These are phyloP conservation scores for Hemerocallis citrina DNA, from an alignment of 106 monocot genomes.

Conservation along the genomic window DNA sequence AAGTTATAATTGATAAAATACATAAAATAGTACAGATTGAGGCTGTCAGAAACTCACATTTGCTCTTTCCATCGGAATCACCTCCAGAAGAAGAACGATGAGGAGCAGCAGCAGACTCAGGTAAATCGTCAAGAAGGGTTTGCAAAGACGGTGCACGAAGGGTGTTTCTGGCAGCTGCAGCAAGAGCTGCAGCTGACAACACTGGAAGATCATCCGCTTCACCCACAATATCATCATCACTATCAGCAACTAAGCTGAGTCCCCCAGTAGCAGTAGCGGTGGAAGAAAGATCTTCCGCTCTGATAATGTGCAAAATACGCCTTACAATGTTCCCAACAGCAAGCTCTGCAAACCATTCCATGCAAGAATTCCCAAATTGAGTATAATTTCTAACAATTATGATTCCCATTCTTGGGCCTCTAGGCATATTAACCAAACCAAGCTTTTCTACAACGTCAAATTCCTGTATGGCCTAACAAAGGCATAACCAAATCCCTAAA, in stretches of 20 bases:
- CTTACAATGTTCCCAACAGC: conserved; percentile 96
- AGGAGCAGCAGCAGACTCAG: conserved; percentile 30
- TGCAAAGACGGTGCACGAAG: conserved; percentile 93
- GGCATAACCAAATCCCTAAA: too few relatives aligned
- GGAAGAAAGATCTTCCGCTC: conserved; percentile 86
- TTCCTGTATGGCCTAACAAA: background rate
- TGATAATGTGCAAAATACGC: conserved; percentile 87
- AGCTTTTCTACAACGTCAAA: background rate
- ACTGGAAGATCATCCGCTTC: conserved; percentile 33
- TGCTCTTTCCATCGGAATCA: conserved; percentile 95
- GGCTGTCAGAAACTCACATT: conserved; percentile 40
- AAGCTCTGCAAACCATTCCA: conserved; percentile 50
- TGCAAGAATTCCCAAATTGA: background rate
- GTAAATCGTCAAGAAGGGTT: conserved; percentile 85
- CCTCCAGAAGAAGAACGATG: conserved; percentile 65
- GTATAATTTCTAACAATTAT: background rate
- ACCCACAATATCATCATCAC: conserved; percentile 69
- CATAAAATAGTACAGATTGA: background rate
- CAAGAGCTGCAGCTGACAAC: conserved; percentile 75
- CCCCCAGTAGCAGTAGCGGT: conserved; percentile 58
- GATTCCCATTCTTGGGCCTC: background rate
- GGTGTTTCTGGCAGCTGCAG: conserved; percentile 87
- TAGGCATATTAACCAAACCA: background rate
- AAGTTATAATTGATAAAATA: too few relatives aligned
- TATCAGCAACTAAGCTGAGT: conserved; percentile 45